Base-by-base conservation (phyloP, 306 rosid genomes). In the Vicia villosa region DNA sequence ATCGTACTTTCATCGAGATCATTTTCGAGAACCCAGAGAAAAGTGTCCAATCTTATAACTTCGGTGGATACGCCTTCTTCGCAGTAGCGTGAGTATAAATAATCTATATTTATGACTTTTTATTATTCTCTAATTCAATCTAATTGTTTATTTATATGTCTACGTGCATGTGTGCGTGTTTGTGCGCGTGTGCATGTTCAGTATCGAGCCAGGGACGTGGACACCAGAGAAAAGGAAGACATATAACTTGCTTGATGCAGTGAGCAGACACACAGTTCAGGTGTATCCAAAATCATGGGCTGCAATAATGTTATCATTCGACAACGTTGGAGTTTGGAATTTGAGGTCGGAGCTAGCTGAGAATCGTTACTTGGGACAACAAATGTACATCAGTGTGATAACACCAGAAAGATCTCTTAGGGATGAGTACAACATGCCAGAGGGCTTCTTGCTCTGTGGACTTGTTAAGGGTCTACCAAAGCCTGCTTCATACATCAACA, bases 11-110 rank as follows among this genome's bases (percentile, higher is more conserved):
- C 41, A 74, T 93, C 2, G 96, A 93, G 69, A 70, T 93, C 77
- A 60, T 93, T 65, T 86, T 93, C 8, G 98, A 93, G 86, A 93
- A 93, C 72, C 96, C 42, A 1, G 96, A 86, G 73, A 90, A 86
- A 78, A 83, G 82, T 73, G 19, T 86, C 11, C 97, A 93, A 40
- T 80, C 96, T 0, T 93, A 87, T 82, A 81, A 93, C 57, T 42
- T 93, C 26, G 58, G 60, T 8, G 98, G 97, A 34, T 82, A 86
- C 73, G 66, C 96, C 9, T 81, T 91, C 85, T 91, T 91, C 12
- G 72, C 78, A 0, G 96, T 86, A 32, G 89, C 87, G 97, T 91
- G 59, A 90, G 97, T 75, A 63, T 24, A 2, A 5, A 52, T 51
- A n/a, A n/a, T n/a, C n/a, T n/a, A n/a, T n/a, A n/a, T n/a, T n/a